These are phyloP conservation scores for Xylariaceae sp. DNA, from an alignment of 2,329 filamentous ascomycete species.

Conservation along the genomic window DNA sequence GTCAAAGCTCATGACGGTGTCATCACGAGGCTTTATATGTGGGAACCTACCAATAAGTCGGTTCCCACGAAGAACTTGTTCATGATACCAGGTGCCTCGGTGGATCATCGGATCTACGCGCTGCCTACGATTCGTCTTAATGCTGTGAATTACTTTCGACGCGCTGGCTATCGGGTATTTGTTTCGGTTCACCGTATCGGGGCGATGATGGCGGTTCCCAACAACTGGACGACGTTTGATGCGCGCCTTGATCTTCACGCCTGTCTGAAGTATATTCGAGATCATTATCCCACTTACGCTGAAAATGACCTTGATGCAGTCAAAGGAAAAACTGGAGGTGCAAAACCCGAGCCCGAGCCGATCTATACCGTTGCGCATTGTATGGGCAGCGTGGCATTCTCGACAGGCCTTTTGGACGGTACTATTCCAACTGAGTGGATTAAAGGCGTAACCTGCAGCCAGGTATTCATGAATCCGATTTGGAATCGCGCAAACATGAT, in stretches of 20 bases:
- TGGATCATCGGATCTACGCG: conserved; percentile 59
- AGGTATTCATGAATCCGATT: conserved; percentile 60
- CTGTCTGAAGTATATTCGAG: conserved; percentile 48
- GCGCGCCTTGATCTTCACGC: conserved; percentile 55
- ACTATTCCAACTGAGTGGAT: conserved; percentile 54
- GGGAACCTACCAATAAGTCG: conserved; percentile 44
- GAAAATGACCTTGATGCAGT: not conserved
- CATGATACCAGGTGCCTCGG: conserved; percentile 57
- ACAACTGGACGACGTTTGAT: conserved; percentile 55
- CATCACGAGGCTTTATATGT: conserved; percentile 49
- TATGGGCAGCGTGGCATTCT: conserved; percentile 56
- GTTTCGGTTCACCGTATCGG: conserved; percentile 55
- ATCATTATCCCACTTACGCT: conserved; percentile 27
- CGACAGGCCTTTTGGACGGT: conserved; percentile 56
- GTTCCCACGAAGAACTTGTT: conserved; percentile 47
- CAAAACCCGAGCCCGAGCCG: conserved; percentile 18
- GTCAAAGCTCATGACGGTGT: conserved; percentile 50
- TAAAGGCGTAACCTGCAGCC: conserved; percentile 51
- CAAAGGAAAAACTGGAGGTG: not conserved
- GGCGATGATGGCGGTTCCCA: conserved; percentile 43
- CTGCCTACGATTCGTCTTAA: conserved; percentile 60
- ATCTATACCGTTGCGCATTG: conserved; percentile 59
- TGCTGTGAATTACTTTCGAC: conserved; percentile 57
- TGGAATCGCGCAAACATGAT: conserved; percentile 52
- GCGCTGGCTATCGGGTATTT: conserved; percentile 56